These are phyloP conservation scores for Jackrogersella multiformis DNA, from an alignment of 495 filamentous ascomycete species.

Conservation along the genomic window DNA sequence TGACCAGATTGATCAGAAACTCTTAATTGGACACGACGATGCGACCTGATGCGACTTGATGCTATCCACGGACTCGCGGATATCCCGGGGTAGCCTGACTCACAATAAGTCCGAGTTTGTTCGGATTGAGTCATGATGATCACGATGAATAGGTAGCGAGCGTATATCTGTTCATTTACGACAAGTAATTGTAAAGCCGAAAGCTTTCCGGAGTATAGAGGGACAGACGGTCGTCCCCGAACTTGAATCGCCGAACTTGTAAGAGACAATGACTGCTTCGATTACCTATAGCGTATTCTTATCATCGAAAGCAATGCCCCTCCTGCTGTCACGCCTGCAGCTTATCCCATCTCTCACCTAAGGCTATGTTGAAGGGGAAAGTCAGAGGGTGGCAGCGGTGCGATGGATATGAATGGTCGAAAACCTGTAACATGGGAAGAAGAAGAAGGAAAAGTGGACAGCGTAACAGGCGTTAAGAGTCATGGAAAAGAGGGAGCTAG, in stretches of 20 bases:
- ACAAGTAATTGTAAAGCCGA: constrained; percentile 14
- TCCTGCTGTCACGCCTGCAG: constrained; percentile 34
- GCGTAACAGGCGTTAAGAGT: not conserved
- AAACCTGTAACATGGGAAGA: not conserved
- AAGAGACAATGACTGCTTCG: constrained; percentile 15
- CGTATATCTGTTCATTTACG: constrained; percentile 1
- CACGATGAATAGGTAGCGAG: too few species aligned
- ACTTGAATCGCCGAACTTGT: too few species aligned
- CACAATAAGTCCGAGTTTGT: constrained; percentile 6
- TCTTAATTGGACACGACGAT: constrained; percentile 14
- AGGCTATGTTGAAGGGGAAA: constrained; percentile 28
- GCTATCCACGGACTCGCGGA: constrained; percentile 18
- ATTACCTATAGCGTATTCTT: constrained; percentile 14
- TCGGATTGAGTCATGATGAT: constrained; percentile 19
- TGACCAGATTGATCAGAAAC: not conserved
- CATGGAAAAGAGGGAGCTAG: not conserved
- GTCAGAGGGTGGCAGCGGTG: constrained; percentile 13
- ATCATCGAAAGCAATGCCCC: constrained; percentile 24
- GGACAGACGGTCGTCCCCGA: constrained; percentile 28
- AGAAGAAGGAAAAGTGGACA: constrained; percentile 19
- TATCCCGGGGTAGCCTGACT: constrained; percentile 25
- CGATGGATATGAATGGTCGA: not conserved
- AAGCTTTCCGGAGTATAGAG: constrained; percentile 17
- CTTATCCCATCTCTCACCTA: constrained; percentile 27
- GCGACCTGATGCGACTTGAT: constrained; percentile 9